These are phyloP conservation scores for Flaveria floridana DNA, from an alignment of 140 eudicot genomes.

Conservation along the genomic window DNA sequence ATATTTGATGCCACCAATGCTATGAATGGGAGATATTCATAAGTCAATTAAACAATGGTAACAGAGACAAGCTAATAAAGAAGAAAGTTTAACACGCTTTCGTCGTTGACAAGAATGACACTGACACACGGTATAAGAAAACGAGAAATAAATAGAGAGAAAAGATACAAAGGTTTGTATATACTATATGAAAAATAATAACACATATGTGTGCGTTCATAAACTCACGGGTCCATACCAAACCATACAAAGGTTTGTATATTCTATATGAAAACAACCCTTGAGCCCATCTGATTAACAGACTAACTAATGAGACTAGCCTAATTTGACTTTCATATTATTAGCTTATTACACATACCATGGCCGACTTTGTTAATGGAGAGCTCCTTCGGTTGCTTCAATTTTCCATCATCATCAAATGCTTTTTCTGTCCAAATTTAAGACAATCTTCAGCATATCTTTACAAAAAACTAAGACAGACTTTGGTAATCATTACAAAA, in stretches of 20 bases:
- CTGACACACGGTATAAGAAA: neutral
- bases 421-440: slow-evolving; percentile 67
- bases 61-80: neutral
- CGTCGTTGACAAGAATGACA: neutral
- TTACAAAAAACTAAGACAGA: neutral
- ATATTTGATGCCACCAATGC: neutral
- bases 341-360: slow-evolving; percentile 46
- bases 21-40: neutral
- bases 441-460: slow-evolving; percentile 5
- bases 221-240: neutral
- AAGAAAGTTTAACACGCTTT: neutral
- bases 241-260: too few relatives aligned
- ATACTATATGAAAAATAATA: neutral
- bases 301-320: neutral
- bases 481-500: too few relatives aligned
- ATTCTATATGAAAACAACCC: neutral
- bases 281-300: neutral
- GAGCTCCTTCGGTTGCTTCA: slow-evolving; percentile 85
- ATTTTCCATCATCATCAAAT: slow-evolving; percentile 77
- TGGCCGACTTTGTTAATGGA: slow-evolving; percentile 99
- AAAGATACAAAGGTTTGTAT: neutral
- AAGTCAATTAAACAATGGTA: neutral
- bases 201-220: neutral
- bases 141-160: neutral
- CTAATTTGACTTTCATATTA: neutral